Evolutionary conservation across 495 filamentous ascomycete genomes (phyloP).

Genomic region (Recurvomyces mirabilis): DNA sequence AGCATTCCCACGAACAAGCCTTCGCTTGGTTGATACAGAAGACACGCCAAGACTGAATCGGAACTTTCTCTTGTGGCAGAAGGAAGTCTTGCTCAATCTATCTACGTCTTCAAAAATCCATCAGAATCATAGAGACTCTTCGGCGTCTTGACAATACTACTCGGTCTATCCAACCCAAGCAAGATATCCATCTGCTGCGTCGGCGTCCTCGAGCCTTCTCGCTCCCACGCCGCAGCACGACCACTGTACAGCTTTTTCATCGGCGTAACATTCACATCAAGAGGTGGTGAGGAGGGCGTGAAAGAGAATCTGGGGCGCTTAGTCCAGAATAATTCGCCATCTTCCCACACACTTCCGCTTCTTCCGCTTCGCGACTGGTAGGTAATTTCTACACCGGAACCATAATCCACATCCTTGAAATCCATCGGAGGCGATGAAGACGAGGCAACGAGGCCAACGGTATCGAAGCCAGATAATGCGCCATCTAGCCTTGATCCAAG

Average conservation of each 20-base stretch:
- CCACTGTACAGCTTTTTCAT: slow-evolving; percentile 12
- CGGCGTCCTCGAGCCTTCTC: slow-evolving; percentile 1
- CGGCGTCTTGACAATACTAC: slow-evolving; percentile 19
- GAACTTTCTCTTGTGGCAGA: too few species aligned
- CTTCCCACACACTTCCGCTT: slow-evolving; percentile 25
- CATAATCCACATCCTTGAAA: background rate
- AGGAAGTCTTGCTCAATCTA: too few species aligned
- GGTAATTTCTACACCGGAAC: too few species aligned
- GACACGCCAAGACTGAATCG: too few species aligned
- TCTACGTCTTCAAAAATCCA: slow-evolving; percentile 36
- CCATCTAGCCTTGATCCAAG: slow-evolving; percentile 13
- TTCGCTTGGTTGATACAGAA: too few species aligned
- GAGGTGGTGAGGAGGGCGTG: background rate
- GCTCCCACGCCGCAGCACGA: background rate
- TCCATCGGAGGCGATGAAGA: background rate
- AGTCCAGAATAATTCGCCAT: slow-evolving; percentile 23
- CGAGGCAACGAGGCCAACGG: slow-evolving; percentile 1
- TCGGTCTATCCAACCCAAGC: background rate
- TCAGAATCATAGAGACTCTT: slow-evolving; percentile 34
- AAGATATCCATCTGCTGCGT: slow-evolving; percentile 3
- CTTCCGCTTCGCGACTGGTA: background rate
- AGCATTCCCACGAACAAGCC: too few species aligned
- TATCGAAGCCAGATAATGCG: slow-evolving; percentile 15
- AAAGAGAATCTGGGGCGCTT: background rate
- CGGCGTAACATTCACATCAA: background rate